phyloP scores from a whole-genome alignment of 495 filamentous ascomycete genomes.

The Aspergillus diversus region DNA sequence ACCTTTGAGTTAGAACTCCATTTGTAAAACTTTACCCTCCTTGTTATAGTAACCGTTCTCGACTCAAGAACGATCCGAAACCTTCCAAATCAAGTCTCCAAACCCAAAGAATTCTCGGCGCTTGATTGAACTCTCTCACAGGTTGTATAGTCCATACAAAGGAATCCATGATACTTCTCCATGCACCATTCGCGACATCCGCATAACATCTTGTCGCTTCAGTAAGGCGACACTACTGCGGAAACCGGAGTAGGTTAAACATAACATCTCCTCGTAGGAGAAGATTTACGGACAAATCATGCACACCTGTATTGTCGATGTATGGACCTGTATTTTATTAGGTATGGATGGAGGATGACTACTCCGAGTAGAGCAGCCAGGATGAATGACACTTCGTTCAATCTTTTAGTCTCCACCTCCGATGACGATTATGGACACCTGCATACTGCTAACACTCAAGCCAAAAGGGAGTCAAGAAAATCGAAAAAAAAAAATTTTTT shows the following conservation, averaged over 20 bases:
- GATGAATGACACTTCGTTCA: neutral
- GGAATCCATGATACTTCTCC: neutral
- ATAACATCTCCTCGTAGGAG: neutral
- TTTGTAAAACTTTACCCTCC: neutral
- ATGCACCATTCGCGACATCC: neutral
- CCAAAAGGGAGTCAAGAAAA: constrained; percentile 8
- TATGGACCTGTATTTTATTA: neutral
- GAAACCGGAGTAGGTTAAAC: constrained; percentile 1
- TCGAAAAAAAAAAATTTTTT: neutral
- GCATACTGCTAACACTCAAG: constrained; percentile 28
- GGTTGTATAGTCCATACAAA: constrained; percentile 3
- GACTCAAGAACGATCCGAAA: constrained; percentile 24
- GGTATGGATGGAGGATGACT: constrained; percentile 2
- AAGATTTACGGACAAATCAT: constrained; percentile 10
- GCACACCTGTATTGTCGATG: constrained; percentile 8
- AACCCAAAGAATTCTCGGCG: constrained; percentile 8
- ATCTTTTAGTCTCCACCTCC: constrained; percentile 21
- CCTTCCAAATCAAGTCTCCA: constrained; percentile 23
- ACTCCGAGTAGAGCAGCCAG: neutral
- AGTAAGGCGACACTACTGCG: neutral
- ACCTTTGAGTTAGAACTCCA: neutral
- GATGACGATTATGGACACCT: constrained; percentile 33
- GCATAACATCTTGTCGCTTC: neutral
- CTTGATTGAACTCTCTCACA: constrained; percentile 17
- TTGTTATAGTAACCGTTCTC: neutral